phyloP scores from a whole-genome alignment of 306 rosid species.

The Rosa lucieae region DNA sequence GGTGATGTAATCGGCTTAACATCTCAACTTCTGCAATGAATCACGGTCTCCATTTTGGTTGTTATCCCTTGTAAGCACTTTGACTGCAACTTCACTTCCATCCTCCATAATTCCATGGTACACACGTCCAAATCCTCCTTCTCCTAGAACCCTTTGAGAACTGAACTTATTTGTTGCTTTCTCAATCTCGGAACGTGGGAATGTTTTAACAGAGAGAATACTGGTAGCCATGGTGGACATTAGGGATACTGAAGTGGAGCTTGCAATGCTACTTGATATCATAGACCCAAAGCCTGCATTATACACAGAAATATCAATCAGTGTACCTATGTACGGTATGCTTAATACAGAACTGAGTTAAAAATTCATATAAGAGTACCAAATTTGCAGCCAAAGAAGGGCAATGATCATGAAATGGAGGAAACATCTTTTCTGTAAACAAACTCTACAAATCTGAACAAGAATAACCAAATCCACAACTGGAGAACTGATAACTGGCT shows the following conservation, averaged over 20 bases:
- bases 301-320: constrained; percentile 19
- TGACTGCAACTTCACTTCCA: constrained; percentile 89
- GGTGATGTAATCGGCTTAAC: constrained; percentile 91
- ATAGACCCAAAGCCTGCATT: constrained; percentile 67
- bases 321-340: neutral
- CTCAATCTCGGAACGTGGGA: constrained; percentile 76
- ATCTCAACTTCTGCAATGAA: constrained; percentile 89
- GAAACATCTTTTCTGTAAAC: neutral
- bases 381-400: neutral
- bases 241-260: constrained; percentile 77
- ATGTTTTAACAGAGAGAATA: constrained; percentile 73
- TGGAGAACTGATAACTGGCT: neutral
- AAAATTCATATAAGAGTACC: neutral
- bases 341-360: neutral
- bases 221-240: constrained; percentile 69
- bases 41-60: constrained; percentile 77
- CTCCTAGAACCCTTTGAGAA: constrained; percentile 80
- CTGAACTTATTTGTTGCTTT: constrained; percentile 81
- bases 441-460: constrained; percentile 8
- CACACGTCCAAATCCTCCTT: constrained; percentile 98
- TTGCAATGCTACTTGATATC: constrained; percentile 68
- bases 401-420: neutral
- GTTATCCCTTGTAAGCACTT: constrained; percentile 65
- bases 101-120: constrained; percentile 75
- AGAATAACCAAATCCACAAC: neutral